These are phyloP conservation scores for Porodaedalea pini DNA, from an alignment of 1,284 basidiomycete genomes.

Conservation along the genomic window DNA sequence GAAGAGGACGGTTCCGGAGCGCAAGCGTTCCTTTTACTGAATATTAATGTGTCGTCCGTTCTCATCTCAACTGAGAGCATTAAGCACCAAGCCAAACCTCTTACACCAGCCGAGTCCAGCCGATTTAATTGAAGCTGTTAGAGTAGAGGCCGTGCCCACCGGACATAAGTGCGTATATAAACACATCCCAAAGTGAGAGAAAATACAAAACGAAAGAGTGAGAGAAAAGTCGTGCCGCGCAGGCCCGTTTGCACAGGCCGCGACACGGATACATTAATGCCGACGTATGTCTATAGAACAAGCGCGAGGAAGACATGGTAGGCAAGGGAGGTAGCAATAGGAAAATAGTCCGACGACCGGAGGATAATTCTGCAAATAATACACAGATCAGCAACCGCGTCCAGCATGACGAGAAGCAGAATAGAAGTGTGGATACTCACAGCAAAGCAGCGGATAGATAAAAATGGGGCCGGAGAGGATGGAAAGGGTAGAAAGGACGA, in stretches of 20 bases:
- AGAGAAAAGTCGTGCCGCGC: not conserved
- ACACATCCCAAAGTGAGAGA: not conserved
- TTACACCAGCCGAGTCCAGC: not conserved
- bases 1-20: too few species aligned
- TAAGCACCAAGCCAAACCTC: not conserved
- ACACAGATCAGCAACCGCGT: not conserved
- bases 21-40: too few species aligned
- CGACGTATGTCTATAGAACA: not conserved
- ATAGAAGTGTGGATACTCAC: too few species aligned
- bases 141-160: not conserved
- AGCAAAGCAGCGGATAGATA: conserved; percentile 4
- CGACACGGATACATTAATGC: conserved; percentile 1
- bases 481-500: conserved; percentile 10
- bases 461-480: conserved; percentile 4
- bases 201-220: not conserved
- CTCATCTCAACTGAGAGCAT: too few species aligned
- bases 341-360: not conserved
- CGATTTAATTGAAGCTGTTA: not conserved
- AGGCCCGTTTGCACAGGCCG: not conserved
- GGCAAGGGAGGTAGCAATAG: not conserved
- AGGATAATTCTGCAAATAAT: not conserved
- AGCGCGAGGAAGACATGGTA: not conserved
- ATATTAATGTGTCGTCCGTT: too few species aligned
- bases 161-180: not conserved
- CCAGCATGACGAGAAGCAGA: not conserved